Conservation (phyloP, 2,329 filamentous ascomycete genomes). For the Arthroderma sp. region DNA sequence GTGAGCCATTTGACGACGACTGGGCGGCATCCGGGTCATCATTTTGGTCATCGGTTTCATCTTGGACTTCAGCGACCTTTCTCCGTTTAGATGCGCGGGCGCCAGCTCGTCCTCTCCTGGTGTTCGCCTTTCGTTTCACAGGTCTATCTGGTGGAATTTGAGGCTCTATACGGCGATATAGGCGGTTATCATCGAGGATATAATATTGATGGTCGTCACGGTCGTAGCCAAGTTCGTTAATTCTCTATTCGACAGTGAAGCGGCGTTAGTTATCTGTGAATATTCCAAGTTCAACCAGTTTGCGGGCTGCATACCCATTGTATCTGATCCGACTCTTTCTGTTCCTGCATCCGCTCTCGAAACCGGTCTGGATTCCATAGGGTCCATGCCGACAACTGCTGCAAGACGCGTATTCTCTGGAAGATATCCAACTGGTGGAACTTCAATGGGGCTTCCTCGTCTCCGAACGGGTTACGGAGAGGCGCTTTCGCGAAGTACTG, state of each 20-base stretch:
- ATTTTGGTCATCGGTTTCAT: constrained; percentile 34
- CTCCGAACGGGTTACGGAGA: constrained; percentile 67
- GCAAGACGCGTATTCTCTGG: constrained; percentile 65
- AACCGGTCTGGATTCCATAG: constrained; percentile 79
- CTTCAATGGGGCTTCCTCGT: constrained; percentile 56
- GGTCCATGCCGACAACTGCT: constrained; percentile 81
- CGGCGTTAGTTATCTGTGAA: background rate
- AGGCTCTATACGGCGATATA: constrained; percentile 78
- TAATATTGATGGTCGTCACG: constrained; percentile 75
- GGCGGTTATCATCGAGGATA: constrained; percentile 81
- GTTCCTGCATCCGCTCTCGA: constrained; percentile 72
- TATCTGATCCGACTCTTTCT: constrained; percentile 67
- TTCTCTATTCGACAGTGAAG: constrained; percentile 26
- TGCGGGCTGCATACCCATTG: constrained; percentile 54
- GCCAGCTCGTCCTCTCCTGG: constrained; percentile 51
- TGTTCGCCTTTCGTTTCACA: constrained; percentile 50
- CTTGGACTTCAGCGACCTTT: constrained; percentile 38
- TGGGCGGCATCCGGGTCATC: constrained; percentile 27
- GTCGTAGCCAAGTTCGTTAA: constrained; percentile 60
- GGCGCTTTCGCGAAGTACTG: constrained; percentile 78
- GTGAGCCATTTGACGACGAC: constrained; percentile 15
- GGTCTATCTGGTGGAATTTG: constrained; percentile 44
- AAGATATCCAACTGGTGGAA: constrained; percentile 76
- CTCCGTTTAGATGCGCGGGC: constrained; percentile 60
- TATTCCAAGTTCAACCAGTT: background rate